phyloP scores from a whole-genome alignment of 176 grass and related monocot species.

The Tuctoria greenei region DNA sequence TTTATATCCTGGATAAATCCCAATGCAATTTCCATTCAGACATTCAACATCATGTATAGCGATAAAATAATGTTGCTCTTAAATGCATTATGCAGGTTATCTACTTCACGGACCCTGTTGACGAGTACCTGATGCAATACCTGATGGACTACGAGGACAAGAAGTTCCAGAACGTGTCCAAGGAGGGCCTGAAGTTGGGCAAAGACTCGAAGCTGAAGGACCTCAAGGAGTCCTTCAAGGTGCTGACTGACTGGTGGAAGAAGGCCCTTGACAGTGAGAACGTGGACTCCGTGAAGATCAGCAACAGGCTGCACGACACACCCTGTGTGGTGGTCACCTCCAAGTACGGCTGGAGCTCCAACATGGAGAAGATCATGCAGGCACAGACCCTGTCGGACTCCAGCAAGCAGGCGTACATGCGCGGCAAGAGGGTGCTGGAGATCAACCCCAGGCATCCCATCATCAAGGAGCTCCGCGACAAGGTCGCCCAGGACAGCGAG shows the following conservation, averaged over 20 bases:
- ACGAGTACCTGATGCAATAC: slow-evolving; percentile 99
- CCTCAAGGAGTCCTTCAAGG: slow-evolving; percentile 97
- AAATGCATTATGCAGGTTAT: slow-evolving; percentile 58
- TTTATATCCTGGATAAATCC: not conserved
- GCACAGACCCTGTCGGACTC: slow-evolving; percentile 75
- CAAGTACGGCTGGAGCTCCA: slow-evolving; percentile 90
- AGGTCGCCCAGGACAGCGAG: slow-evolving; percentile 75
- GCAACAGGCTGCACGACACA: slow-evolving; percentile 76
- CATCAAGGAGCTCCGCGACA: slow-evolving; percentile 94
- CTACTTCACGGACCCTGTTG: slow-evolving; percentile 90
- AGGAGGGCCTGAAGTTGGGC: slow-evolving; percentile 86
- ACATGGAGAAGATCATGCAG: slow-evolving; percentile 99
- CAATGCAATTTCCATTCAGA: not conserved
- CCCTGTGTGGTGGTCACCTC: slow-evolving; percentile 86
- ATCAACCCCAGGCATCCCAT: slow-evolving; percentile 94
- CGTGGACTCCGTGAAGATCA: slow-evolving; percentile 93
- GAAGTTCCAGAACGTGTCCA: slow-evolving; percentile 98
- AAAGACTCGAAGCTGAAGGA: slow-evolving; percentile 97
- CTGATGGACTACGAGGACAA: slow-evolving; percentile 99
- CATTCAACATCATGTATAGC: not conserved
- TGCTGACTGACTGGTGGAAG: slow-evolving; percentile 93
- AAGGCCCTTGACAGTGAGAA: slow-evolving; percentile 68
- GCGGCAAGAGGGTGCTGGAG: slow-evolving; percentile 85
- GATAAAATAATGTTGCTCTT: not conserved
- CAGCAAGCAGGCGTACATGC: slow-evolving; percentile 93